Base-by-base conservation (phyloP, 139 green algal species). In the Chloropicon primus region DNA sequence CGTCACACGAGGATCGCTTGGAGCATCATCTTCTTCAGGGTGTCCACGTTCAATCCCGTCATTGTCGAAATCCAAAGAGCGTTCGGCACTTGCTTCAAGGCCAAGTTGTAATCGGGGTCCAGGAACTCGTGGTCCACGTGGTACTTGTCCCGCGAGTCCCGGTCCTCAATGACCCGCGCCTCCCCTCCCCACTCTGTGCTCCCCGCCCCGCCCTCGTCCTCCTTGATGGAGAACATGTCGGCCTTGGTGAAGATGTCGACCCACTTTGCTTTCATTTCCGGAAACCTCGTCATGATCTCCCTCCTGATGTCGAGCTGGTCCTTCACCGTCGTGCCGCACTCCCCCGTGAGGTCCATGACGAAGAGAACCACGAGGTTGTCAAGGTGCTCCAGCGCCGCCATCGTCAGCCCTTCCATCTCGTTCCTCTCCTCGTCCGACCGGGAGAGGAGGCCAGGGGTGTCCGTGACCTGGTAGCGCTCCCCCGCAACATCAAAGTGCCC, bases 401-500 rank as follows among this genome's bases (percentile, higher is more conserved):
- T 83, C 0, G 95, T 97, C 17, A 99, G 89, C 72, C 84, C 80
- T 82, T 99, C 95, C 87, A 99, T 98, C 2, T 88, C 88, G 77
- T 99, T 99, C 73, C 95, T 87, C 26, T 97, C 88, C 0, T 85
- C 82, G 53, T 96, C 91, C 3, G 84, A 73, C 41, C 85, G 75
- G n/a, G 21, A 78, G 25, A 99, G 85, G 80, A 99, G 82, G 1
- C 95, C 95, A 2, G 95, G 95, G 0, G 95, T 99, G 88, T 99
- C 95, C 1, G 93, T 97, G 26, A 97, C 84, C 85, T 98, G 90
- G 84, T 98, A 89, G 22, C 87, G 81, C 22, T 80, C 41, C 1
- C 80, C 81, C 22, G 92, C 86, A 22, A 99, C 82, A 79, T 90
- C 97, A 73, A 99, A 98, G 85, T 99, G 95, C 1, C 95, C 95